A percentile compares a stretch with the other conserved stretches of the same genome.
Conservation (phyloP, 1,284 basidiomycete genomes). For the Melanopsichium pennsylvanicum region DNA sequence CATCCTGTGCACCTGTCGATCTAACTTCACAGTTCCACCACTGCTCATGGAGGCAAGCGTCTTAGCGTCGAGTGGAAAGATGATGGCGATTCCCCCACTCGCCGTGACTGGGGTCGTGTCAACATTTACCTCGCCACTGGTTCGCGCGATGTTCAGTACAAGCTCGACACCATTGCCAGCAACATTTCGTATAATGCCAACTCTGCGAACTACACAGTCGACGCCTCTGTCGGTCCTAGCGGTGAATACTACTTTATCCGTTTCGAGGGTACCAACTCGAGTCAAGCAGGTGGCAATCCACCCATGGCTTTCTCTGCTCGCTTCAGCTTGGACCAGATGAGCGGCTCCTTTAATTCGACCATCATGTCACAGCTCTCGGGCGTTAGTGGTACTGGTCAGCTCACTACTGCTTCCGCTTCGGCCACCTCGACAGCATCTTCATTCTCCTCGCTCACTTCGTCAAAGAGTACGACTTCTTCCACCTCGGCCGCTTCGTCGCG, state of each 20-base stretch:
- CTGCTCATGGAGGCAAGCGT: constrained; percentile 33
- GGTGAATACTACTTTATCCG: constrained; percentile 61
- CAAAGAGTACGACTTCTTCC: constrained; percentile 62
- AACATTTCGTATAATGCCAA: constrained; percentile 28
- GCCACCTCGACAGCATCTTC: constrained; percentile 7
- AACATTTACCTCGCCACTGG: constrained; percentile 60
- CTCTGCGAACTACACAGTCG: constrained; percentile 34
- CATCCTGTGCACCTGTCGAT: too few relatives aligned
- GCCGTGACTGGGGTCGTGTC: constrained; percentile 48
- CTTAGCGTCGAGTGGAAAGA: constrained; percentile 55
- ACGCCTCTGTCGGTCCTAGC: constrained; percentile 42
- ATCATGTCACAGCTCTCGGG: constrained; percentile 28
- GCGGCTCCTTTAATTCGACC: constrained; percentile 55
- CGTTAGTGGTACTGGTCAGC: constrained; percentile 18
- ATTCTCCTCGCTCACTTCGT: constrained; percentile 9
- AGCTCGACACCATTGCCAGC: constrained; percentile 50
- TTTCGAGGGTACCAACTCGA: constrained; percentile 51
- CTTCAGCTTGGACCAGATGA: constrained; percentile 51
- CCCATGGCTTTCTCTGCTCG: constrained; percentile 59
- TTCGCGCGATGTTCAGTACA: constrained; percentile 54
- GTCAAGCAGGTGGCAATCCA: constrained; percentile 26
- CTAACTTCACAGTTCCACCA: constrained; percentile 37
- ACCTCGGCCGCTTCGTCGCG: constrained; percentile 74
- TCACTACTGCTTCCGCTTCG: constrained; percentile 12
- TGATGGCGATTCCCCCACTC: constrained; percentile 47